Percentiles rank a stretch among this genome's conserved stretches.
These are phyloP conservation scores for Mallotus japonicus DNA, from an alignment of 441 rosid genomes.

Conservation along the genomic window DNA sequence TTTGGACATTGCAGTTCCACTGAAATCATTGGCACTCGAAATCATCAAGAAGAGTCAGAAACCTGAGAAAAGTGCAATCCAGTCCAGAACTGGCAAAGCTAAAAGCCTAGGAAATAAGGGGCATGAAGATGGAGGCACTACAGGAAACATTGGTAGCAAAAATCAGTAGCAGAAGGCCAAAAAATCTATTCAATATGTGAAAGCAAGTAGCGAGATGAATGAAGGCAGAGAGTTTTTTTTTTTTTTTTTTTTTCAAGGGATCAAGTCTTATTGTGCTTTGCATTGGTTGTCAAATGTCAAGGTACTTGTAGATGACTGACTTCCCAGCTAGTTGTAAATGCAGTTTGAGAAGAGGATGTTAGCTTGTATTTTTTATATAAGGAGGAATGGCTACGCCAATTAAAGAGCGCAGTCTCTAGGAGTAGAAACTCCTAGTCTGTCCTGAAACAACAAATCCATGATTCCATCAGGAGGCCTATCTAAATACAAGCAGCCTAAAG, in stretches of 20 bases:
- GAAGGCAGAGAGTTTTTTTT: too few relatives aligned
- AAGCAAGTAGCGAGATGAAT: neutral
- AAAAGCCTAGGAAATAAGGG: constrained; percentile 21
- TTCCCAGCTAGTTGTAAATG: neutral
- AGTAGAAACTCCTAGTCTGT: too few relatives aligned
- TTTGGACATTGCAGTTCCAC: constrained; percentile 61
- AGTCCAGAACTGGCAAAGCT: constrained; percentile 25
- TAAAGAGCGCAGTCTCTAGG: too few relatives aligned
- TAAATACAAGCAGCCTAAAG: too few relatives aligned
- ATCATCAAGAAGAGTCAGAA: constrained; percentile 33
- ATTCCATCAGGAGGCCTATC: too few relatives aligned
- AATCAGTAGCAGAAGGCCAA: neutral
- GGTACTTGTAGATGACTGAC: too few relatives aligned
- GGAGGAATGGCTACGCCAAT: too few relatives aligned
- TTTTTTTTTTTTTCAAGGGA: neutral
- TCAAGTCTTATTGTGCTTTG: neutral
- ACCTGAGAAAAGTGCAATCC: constrained; percentile 20
- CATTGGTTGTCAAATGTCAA: neutral
- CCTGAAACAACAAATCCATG: too few relatives aligned
- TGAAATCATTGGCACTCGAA: constrained; percentile 55
- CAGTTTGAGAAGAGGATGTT: too few relatives aligned
- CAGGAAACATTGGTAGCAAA: constrained; percentile 5
- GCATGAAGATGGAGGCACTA: constrained; percentile 15
- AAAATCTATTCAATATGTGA: neutral
- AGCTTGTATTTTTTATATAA: too few relatives aligned